Evolutionary conservation across 169 alveolate species (phyloP).

Genomic region (Eimeria sp.): DNA sequence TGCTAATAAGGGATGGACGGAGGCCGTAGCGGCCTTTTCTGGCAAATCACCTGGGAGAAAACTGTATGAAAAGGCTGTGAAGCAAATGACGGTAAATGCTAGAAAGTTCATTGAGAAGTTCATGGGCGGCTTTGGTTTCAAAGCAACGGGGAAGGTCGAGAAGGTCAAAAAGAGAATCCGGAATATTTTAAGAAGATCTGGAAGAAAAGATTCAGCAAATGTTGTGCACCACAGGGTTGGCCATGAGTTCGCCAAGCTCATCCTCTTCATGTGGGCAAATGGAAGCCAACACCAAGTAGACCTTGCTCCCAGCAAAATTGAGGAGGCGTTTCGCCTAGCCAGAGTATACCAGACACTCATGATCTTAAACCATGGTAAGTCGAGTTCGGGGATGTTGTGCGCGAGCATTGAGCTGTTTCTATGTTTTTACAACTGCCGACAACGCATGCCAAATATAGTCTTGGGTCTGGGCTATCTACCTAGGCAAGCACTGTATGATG

Average conservation of each 20-base stretch:
- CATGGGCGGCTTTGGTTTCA: conserved; percentile 43
- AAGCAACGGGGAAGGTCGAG: neutral
- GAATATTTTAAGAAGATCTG: neutral
- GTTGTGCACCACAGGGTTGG: neutral
- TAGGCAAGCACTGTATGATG: neutral
- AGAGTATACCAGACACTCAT: conserved; percentile 15
- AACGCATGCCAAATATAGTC: neutral
- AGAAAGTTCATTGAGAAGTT: conserved; percentile 33
- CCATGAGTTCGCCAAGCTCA: conserved; percentile 52
- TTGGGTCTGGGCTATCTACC: neutral
- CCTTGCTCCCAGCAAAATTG: neutral
- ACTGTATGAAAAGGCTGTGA: conserved; percentile 36
- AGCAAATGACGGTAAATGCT: neutral
- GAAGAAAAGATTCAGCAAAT: neutral
- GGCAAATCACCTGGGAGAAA: neutral
- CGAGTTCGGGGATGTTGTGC: neutral
- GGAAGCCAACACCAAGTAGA: conserved; percentile 31
- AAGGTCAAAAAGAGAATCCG: conserved; percentile 23
- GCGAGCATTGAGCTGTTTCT: neutral
- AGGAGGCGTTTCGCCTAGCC: neutral
- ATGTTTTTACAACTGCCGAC: neutral
- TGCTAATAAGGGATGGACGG: conserved; percentile 30
- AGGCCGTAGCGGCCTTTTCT: conserved; percentile 3
- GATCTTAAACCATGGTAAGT: conserved; percentile 45
- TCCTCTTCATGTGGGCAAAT: conserved; percentile 50